Evolutionary conservation across 2,329 filamentous ascomycete species (phyloP).

Genomic region (Pseudogymnoascus sp.): DNA sequence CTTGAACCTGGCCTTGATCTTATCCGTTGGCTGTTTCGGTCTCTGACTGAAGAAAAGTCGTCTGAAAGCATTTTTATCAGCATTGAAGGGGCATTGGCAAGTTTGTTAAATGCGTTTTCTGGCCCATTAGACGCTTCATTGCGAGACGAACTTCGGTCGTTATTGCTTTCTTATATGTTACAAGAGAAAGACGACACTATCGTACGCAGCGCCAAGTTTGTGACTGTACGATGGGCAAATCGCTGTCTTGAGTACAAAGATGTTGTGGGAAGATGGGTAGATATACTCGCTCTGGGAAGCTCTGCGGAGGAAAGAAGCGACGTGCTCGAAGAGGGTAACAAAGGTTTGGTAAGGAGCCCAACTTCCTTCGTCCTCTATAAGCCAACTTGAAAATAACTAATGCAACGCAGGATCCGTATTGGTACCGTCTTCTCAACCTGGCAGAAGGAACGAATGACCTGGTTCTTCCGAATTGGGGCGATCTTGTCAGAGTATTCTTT

Average conservation of each 20-base stretch:
- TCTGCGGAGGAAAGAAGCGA: constrained; percentile 64
- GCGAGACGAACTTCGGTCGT: constrained; percentile 27
- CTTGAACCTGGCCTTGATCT: constrained; percentile 42
- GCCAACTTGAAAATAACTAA: not conserved
- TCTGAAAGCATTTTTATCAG: constrained; percentile 69
- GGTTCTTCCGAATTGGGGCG: constrained; percentile 42
- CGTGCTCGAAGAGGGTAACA: constrained; percentile 79
- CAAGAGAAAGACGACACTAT: constrained; percentile 40
- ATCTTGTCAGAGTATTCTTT: constrained; percentile 44
- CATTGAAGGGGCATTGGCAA: constrained; percentile 82
- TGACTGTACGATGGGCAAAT: constrained; percentile 82
- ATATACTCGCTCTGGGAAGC: constrained; percentile 70
- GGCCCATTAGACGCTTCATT: constrained; percentile 29
- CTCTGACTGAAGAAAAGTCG: constrained; percentile 70
- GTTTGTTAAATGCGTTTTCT: constrained; percentile 53
- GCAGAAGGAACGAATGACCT: constrained; percentile 34
- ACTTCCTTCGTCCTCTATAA: constrained; percentile 20
- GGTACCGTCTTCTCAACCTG: constrained; percentile 55
- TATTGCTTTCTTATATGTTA: constrained; percentile 63
- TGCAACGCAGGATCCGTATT: constrained; percentile 44
- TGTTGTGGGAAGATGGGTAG: constrained; percentile 74
- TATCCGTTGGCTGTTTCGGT: constrained; percentile 73
- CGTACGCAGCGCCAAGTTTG: constrained; percentile 69
- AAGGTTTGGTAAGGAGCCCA: constrained; percentile 66
- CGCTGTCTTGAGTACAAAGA: constrained; percentile 75